phyloP scores from a whole-genome alignment of 2,329 filamentous ascomycete species.

The Fusarium sp. region DNA sequence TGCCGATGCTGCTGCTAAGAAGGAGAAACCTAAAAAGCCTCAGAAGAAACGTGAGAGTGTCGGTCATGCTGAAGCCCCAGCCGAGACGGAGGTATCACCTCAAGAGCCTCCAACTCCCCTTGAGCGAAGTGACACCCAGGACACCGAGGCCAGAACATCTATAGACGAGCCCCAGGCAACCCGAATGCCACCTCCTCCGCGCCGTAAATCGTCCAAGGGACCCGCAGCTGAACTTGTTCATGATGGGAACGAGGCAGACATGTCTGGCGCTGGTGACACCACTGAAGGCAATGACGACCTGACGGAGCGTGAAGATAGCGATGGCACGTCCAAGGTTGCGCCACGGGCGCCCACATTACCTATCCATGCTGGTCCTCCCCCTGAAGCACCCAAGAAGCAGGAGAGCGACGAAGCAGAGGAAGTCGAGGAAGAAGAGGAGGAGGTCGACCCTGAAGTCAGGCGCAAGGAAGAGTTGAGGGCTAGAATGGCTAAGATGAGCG shows the following conservation, averaged over 20 bases:
- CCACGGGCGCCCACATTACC: conserved; percentile 55
- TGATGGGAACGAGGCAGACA: conserved; percentile 74
- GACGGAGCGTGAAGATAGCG: conserved; percentile 80
- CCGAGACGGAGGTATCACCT: conserved; percentile 48
- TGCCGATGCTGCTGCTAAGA: conserved; percentile 81
- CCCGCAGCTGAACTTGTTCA: conserved; percentile 57
- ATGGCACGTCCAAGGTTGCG: conserved; percentile 64
- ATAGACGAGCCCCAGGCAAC: conserved; percentile 57
- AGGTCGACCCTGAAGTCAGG: conserved; percentile 86
- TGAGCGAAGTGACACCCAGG: conserved; percentile 62
- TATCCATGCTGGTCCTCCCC: conserved; percentile 39
- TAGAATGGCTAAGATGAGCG: conserved; percentile 98
- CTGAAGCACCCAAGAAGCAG: conserved; percentile 52
- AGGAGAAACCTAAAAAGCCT: conserved; percentile 84
- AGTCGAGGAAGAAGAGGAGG: conserved; percentile 81
- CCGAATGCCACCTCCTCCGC: conserved; percentile 58
- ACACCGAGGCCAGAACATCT: conserved; percentile 62
- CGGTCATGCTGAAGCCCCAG: conserved; percentile 48
- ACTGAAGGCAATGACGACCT: conserved; percentile 70
- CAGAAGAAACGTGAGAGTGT: conserved; percentile 75
- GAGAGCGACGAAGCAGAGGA: conserved; percentile 71
- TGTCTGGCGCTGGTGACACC: conserved; percentile 73
- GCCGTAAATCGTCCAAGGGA: conserved; percentile 65
- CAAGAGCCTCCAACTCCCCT: conserved; percentile 47
- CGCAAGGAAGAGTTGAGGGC: conserved; percentile 90